These are phyloP conservation scores for Pulveroboletus sp. DNA, from an alignment of 768 basidiomycete genomes.

Conservation along the genomic window DNA sequence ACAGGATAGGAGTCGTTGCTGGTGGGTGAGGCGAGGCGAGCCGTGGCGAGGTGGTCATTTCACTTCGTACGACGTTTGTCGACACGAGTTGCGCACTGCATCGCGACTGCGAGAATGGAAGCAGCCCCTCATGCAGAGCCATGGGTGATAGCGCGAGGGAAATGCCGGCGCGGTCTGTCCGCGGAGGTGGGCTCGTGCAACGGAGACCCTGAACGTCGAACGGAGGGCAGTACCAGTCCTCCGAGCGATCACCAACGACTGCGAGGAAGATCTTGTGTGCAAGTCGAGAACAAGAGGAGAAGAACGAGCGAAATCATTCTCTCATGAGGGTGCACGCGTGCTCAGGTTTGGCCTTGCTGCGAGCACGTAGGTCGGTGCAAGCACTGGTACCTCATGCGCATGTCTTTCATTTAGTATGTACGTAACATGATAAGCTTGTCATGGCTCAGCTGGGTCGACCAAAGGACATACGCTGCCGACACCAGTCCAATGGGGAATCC, in stretches of 20 bases:
- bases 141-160: background rate
- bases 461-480: background rate
- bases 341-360: constrained; percentile 8
- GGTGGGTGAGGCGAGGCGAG: constrained; percentile 14
- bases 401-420: constrained; percentile 4
- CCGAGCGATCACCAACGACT: background rate
- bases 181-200: background rate
- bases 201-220: background rate
- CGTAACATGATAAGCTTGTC: constrained; percentile 8
- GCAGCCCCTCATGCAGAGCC: constrained; percentile 4
- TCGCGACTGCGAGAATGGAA: constrained; percentile 21
- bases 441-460: background rate
- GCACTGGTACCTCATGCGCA: constrained; percentile 1
- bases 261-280: background rate
- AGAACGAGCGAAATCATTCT: background rate
- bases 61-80: background rate
- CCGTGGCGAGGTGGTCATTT: constrained; percentile 9
- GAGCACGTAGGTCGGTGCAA: constrained; percentile 10
- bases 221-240: background rate
- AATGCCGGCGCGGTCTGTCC: background rate
- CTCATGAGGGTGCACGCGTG: background rate
- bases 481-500: background rate
- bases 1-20: background rate
- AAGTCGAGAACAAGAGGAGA: background rate
- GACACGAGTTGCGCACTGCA: constrained; percentile 13